Conservation (phyloP, 1,284 basidiomycete species). For the Ceratobasidium sp. region DNA sequence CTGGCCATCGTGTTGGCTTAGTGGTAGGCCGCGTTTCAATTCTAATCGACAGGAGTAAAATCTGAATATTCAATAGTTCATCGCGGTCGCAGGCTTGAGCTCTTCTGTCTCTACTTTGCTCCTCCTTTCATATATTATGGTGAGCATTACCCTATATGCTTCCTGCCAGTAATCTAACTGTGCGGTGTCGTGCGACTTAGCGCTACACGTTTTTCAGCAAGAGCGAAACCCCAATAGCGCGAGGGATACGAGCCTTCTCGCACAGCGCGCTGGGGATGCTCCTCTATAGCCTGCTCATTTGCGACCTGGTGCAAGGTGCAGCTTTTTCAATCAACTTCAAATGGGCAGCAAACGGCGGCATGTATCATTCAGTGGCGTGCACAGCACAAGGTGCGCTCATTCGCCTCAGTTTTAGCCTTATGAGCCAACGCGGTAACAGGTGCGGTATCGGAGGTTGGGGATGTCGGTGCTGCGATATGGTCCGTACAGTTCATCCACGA, state of each 20-base stretch:
- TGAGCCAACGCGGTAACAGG: background rate
- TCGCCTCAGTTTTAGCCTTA: background rate
- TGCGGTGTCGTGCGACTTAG: slow-evolving; percentile 2
- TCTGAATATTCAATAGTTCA: background rate
- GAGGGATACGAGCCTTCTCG: slow-evolving; percentile 26
- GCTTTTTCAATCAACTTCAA: too few relatives aligned
- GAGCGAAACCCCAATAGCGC: slow-evolving; percentile 1
- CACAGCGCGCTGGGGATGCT: too few relatives aligned
- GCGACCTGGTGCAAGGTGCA: too few relatives aligned
- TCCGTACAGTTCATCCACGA: background rate
- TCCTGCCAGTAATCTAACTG: too few relatives aligned
- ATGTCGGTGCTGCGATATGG: slow-evolving; percentile 35
- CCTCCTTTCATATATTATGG: slow-evolving; percentile 20
- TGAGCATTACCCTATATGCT: too few relatives aligned
- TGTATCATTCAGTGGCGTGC: too few relatives aligned
- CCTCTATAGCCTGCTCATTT: too few relatives aligned
- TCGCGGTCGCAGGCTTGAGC: slow-evolving; percentile 2
- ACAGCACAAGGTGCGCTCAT: background rate
- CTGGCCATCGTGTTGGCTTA: slow-evolving; percentile 11
- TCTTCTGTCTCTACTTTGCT: too few relatives aligned
- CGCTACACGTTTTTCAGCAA: too few relatives aligned
- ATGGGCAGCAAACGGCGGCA: too few relatives aligned
- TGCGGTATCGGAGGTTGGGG: slow-evolving; percentile 22
- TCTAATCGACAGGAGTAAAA: background rate
- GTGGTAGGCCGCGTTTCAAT: slow-evolving; percentile 8